phyloP scores from a whole-genome alignment of 176 grass and related monocot genomes.

The Musa troglodytarum region DNA sequence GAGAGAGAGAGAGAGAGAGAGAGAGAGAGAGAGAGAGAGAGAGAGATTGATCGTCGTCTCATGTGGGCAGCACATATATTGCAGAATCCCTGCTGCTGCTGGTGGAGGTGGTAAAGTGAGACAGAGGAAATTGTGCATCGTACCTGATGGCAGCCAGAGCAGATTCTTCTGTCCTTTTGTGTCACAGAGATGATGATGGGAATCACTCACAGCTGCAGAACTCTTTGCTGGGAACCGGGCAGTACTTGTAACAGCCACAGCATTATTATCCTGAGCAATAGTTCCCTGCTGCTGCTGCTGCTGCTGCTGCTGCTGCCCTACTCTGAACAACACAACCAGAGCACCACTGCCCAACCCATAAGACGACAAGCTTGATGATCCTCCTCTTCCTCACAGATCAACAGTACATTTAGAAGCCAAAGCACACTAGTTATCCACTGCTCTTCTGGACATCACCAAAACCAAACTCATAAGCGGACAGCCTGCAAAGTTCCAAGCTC shows the following conservation, averaged over 20 bases:
- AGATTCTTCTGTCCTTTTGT: slow-evolving; percentile 7
- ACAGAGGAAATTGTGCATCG: neutral
- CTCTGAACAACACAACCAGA: neutral
- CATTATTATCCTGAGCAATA: neutral
- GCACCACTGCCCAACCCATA: neutral
- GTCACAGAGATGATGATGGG: slow-evolving; percentile 1
- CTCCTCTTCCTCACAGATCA: too few relatives aligned
- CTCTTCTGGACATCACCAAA: too few relatives aligned
- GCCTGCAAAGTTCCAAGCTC: too few relatives aligned
- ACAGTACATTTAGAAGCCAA: too few relatives aligned
- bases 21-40: too few relatives aligned
- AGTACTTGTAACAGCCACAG: neutral
- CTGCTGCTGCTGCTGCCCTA: neutral
- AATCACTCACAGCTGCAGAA: neutral
- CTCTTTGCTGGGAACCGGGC: neutral
- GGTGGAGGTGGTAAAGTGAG: neutral
- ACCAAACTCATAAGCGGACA: too few relatives aligned
- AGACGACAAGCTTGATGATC: neutral
- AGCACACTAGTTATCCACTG: too few relatives aligned
- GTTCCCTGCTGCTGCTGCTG: neutral
- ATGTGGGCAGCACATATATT: too few relatives aligned
- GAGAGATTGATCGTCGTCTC: too few relatives aligned
- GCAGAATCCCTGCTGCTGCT: too few relatives aligned
- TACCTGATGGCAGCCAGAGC: neutral
- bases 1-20: too few relatives aligned